Percentiles rank a stretch among this genome's conserved stretches.
Evolutionary conservation across 2,329 filamentous ascomycete genomes (phyloP).

Genomic region (Alternaria sp.): DNA sequence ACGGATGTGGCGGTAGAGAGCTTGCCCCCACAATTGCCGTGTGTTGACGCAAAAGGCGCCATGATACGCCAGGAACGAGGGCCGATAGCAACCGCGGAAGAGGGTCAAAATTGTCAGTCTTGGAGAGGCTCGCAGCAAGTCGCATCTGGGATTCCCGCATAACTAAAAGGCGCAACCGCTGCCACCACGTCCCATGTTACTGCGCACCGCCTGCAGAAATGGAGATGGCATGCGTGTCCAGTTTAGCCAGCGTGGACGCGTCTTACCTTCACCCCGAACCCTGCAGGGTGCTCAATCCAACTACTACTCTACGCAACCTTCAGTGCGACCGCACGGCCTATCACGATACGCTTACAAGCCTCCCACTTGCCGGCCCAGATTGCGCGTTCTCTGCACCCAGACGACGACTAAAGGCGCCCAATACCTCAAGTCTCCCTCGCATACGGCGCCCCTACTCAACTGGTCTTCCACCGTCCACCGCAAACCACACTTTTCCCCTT

Average conservation of each 20-base stretch:
- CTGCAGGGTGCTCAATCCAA: constrained; percentile 17
- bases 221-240: constrained; percentile 44
- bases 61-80: constrained; percentile 29
- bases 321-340: constrained; percentile 29
- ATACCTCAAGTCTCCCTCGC: constrained; percentile 15
- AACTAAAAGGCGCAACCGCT: constrained; percentile 26
- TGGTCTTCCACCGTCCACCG: constrained; percentile 45
- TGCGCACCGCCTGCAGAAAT: constrained; percentile 41
- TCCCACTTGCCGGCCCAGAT: constrained; percentile 24
- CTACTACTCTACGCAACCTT: constrained; percentile 24
- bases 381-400: constrained; percentile 45
- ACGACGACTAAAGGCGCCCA: constrained; percentile 34
- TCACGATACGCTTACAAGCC: constrained; percentile 13
- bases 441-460: constrained; percentile 30
- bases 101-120: constrained; percentile 28
- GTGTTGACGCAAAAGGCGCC: constrained; percentile 20
- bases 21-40: constrained; percentile 16
- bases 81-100: constrained; percentile 34
- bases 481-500: constrained; percentile 40
- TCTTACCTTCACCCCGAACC: constrained; percentile 22
- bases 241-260: constrained; percentile 42
- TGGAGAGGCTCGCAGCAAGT: constrained; percentile 20
- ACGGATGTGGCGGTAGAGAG: neutral
- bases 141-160: constrained; percentile 23
- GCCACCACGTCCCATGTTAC: constrained; percentile 39